Percentiles rank a stretch among this genome's conserved stretches.
phyloP scores from a whole-genome alignment of 2,329 filamentous ascomycete species.

The Hymenoscyphus scutula region DNA sequence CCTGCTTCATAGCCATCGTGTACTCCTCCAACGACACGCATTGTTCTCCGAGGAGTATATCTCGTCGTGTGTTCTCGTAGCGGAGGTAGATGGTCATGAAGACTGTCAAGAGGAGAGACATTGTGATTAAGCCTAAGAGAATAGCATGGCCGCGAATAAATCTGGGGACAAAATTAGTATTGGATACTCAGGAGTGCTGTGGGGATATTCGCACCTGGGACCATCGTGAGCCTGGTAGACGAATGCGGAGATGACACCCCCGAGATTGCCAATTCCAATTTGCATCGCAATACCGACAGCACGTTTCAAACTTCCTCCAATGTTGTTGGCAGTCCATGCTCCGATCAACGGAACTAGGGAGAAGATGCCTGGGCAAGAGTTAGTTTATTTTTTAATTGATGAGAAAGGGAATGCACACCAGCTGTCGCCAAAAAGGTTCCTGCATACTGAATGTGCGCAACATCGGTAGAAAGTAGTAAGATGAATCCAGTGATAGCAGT shows the following conservation, averaged over 20 bases:
- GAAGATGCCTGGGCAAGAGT: slow-evolving; percentile 85
- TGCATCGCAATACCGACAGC: slow-evolving; percentile 86
- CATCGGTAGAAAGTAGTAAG: slow-evolving; percentile 67
- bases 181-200: too few species aligned
- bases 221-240: slow-evolving; percentile 45
- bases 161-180: slow-evolving; percentile 19
- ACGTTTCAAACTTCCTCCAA: slow-evolving; percentile 85
- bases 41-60: slow-evolving; percentile 37
- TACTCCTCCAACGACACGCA: slow-evolving; percentile 49
- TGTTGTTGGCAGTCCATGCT: slow-evolving; percentile 82
- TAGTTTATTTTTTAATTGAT: too few species aligned
- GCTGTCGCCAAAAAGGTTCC: slow-evolving; percentile 77
- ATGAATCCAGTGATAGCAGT: slow-evolving; percentile 73
- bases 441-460: slow-evolving; percentile 71
- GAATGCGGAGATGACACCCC: slow-evolving; percentile 59
- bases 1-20: slow-evolving; percentile 51
- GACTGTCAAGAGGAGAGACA: slow-evolving; percentile 49
- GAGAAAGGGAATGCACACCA: slow-evolving; percentile 38
- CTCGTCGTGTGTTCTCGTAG: slow-evolving; percentile 54
- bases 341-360: slow-evolving; percentile 81
- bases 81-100: slow-evolving; percentile 58
- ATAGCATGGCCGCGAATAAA: slow-evolving; percentile 47
- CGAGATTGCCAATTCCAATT: slow-evolving; percentile 88
- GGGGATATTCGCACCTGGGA: too few species aligned
- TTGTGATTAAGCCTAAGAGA: slow-evolving; percentile 43